A percentile compares a stretch with the other conserved stretches of the same genome.
Conservation (phyloP, 805 yeast species). For the Cyberlindnera nakhonratchasimensis region DNA sequence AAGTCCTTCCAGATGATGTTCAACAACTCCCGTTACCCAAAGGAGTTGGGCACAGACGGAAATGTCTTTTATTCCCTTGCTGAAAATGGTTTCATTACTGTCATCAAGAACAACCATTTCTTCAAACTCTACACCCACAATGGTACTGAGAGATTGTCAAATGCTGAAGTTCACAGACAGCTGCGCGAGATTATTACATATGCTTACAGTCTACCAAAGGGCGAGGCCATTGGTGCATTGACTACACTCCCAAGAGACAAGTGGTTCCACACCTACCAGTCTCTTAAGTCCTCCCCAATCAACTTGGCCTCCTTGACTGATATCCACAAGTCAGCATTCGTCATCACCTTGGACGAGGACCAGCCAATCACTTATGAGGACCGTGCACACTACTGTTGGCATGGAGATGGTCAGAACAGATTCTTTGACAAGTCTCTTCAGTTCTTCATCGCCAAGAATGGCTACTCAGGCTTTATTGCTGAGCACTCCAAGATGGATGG, state of each 20-base stretch:
- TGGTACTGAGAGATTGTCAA: constrained; percentile 41
- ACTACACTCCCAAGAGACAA: constrained; percentile 84
- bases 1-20: constrained; percentile 89
- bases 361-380: constrained; percentile 76
- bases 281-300: constrained; percentile 54
- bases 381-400: constrained; percentile 85
- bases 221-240: constrained; percentile 58
- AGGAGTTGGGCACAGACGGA: constrained; percentile 52
- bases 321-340: constrained; percentile 75
- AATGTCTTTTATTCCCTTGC: constrained; percentile 48
- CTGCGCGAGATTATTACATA: constrained; percentile 49
- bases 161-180: constrained; percentile 52
- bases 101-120: constrained; percentile 72
- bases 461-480: constrained; percentile 88
- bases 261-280: constrained; percentile 61
- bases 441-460: constrained; percentile 76
- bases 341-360: constrained; percentile 72
- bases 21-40: constrained; percentile 84
- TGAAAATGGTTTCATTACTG: constrained; percentile 63
- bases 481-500: constrained; percentile 99
- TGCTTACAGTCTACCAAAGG: constrained; percentile 30
- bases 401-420: constrained; percentile 90
- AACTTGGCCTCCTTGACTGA: constrained; percentile 60
- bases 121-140: constrained; percentile 68
- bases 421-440: constrained; percentile 91